phyloP scores from a whole-genome alignment of 345 rosid genomes.

The Alliaria petiolata region DNA sequence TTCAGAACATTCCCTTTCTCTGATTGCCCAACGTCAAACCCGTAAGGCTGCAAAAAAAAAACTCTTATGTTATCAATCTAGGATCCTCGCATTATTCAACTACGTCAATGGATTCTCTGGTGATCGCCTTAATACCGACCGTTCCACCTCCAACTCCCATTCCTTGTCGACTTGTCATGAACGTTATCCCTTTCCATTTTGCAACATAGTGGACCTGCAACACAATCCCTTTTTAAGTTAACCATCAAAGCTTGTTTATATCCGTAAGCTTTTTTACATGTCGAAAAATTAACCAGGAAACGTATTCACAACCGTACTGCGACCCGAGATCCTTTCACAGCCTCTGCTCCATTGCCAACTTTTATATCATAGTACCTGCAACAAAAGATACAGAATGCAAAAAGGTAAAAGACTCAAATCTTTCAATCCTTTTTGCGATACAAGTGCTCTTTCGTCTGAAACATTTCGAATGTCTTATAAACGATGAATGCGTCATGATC shows the following conservation, averaged over 20 bases:
- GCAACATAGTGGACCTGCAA: slow-evolving; percentile 93
- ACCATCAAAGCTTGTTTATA: neutral
- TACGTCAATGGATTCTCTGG: neutral
- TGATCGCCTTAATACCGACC: slow-evolving; percentile 37
- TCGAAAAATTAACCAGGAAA: slow-evolving; percentile 3
- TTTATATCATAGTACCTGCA: slow-evolving; percentile 90
- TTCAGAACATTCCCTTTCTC: slow-evolving; percentile 80
- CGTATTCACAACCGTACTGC: slow-evolving; percentile 88
- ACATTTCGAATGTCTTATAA: neutral
- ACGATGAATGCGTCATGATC: slow-evolving; percentile 9
- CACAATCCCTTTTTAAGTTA: slow-evolving; percentile 2
- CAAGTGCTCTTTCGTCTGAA: neutral
- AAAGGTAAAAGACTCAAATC: neutral
- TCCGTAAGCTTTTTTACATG: neutral
- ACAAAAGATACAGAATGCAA: slow-evolving; percentile 21
- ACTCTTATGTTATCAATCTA: neutral
- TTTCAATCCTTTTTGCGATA: neutral
- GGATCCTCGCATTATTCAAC: neutral
- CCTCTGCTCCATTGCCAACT: slow-evolving; percentile 73
- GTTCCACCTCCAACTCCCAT: slow-evolving; percentile 97
- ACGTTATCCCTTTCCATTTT: slow-evolving; percentile 90
- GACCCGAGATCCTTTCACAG: slow-evolving; percentile 92
- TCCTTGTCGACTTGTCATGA: slow-evolving; percentile 98
- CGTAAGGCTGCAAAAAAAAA: slow-evolving; percentile 67
- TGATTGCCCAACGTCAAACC: slow-evolving; percentile 92